Percentiles rank a stretch among this genome's conserved stretches.
These are phyloP conservation scores for Ceratocystis colombiana DNA, from an alignment of 2,329 filamentous ascomycete genomes.

Conservation along the genomic window DNA sequence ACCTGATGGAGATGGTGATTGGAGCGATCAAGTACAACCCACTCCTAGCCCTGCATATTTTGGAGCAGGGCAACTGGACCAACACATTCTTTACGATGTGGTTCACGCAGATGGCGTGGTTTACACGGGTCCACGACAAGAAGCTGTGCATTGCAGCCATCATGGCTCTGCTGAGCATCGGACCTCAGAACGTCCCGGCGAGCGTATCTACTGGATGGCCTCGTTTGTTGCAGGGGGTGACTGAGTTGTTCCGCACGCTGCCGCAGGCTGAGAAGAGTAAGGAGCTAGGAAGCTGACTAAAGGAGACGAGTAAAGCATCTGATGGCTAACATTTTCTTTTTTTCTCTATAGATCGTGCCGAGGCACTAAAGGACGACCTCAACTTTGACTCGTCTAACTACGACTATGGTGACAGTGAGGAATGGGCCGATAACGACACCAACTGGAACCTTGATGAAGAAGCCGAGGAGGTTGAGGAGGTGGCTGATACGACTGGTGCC, in stretches of 20 bases:
- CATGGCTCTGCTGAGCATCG: slow-evolving; percentile 68
- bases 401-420: slow-evolving; percentile 63
- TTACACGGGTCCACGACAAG: slow-evolving; percentile 94
- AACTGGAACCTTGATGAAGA: slow-evolving; percentile 70
- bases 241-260: slow-evolving; percentile 81
- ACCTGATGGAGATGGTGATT: slow-evolving; percentile 98
- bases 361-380: slow-evolving; percentile 82
- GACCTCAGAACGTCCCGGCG: slow-evolving; percentile 70
- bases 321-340: slow-evolving; percentile 1
- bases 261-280: slow-evolving; percentile 76
- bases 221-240: slow-evolving; percentile 75
- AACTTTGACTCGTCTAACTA: slow-evolving; percentile 52
- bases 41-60: slow-evolving; percentile 66
- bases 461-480: slow-evolving; percentile 56
- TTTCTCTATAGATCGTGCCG: slow-evolving; percentile 59
- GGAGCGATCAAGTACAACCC: slow-evolving; percentile 98
- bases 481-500: slow-evolving; percentile 81
- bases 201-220: slow-evolving; percentile 96
- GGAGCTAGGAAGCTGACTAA: slow-evolving; percentile 28
- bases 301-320: too few relatives aligned
- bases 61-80: slow-evolving; percentile 90
- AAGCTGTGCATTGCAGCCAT: slow-evolving; percentile 96
- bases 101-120: slow-evolving; percentile 93
- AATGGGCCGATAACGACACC: slow-evolving; percentile 71
- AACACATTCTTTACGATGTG: slow-evolving; percentile 98